Evolutionary conservation across 1,139 yeast species (phyloP), one percentile per base, ranked within the genome.

Genomic region (Saccharomyces hybrid): DNA sequence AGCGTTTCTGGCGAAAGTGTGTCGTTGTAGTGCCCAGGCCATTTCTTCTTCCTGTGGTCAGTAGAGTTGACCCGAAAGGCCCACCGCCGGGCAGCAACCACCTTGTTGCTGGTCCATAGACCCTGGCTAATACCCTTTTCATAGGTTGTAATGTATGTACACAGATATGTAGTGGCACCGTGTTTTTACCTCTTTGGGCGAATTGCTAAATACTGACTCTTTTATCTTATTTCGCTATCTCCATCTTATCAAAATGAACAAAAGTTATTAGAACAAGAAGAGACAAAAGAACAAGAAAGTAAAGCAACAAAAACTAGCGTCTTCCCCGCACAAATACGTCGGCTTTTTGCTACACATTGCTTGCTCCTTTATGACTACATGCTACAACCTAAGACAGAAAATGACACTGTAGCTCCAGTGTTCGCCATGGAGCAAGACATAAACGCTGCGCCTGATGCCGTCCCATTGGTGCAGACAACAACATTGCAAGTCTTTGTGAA

Each of bases 361-460:
- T 16, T 38, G 25, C 13, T 38, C 44, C 44, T 38, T 13, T 38
- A 38, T 38, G 44, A 38, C 44, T 38, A 38, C 26, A 38, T 38
- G 44, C 44, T 38, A 8, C 44, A 38, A 38, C 6, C 25, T 16
- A 38, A 38, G 5, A 19, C 44, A 38, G 44, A 38, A 38, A 38
- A 38, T 38, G 44, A 38, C 2, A 19, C 44, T 38, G 48, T 46
- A 27, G 49, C 67, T 5, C 65, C 68, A 27, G 59, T 66, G 25
- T 70, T 70, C 55, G 73, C 74, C 3, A 54, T 62, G 7, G 74
- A 70, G 28, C 63, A 67, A 48, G 66, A 64, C 41, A 59, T 69
- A 19, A 69, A 67, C 19, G 64, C 69, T 41, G 60, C 69, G 9
- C 52, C 57, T 5, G 63, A 64, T 32, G 66, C 69, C 9, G 60